Conservation (phyloP, 306 rosid species). For the Pterocarpus santalinus region DNA sequence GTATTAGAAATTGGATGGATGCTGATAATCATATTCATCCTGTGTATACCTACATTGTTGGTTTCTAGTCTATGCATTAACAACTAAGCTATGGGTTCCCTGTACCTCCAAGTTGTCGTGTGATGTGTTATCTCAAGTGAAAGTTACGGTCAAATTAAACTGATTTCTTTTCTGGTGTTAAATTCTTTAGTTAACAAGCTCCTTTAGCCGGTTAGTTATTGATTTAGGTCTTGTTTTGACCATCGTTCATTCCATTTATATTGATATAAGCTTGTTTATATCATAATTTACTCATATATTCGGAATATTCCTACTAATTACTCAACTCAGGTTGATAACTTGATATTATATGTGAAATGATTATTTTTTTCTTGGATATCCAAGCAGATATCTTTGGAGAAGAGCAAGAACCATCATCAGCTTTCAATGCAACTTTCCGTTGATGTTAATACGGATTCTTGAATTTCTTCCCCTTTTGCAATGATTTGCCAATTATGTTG, state of each 20-base stretch:
- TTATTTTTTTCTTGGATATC: conserved; percentile 37
- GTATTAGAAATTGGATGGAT: conserved; percentile 3
- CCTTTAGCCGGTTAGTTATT: conserved; percentile 1
- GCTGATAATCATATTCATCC: conserved; percentile 22
- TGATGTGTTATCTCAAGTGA: background rate
- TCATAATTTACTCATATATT: conserved; percentile 22
- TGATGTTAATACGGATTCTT: conserved; percentile 50
- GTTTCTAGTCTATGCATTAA: too few relatives aligned
- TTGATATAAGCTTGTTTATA: background rate
- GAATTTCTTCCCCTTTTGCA: conserved; percentile 44
- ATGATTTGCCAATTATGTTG: conserved; percentile 8
- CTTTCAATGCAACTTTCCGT: conserved; percentile 47
- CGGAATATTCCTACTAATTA: conserved; percentile 20
- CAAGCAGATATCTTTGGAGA: conserved; percentile 79
- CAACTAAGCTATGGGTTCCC: conserved; percentile 9
- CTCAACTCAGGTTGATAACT: conserved; percentile 1
- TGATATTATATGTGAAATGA: conserved; percentile 24
- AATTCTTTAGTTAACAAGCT: conserved; percentile 12
- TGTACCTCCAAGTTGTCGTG: conserved; percentile 8
- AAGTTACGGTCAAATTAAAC: background rate
- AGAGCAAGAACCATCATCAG: conserved; percentile 58
- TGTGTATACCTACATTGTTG: background rate
- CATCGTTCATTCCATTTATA: conserved; percentile 9
- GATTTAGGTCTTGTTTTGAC: conserved; percentile 31
- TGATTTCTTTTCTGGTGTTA: background rate